phyloP scores from a whole-genome alignment of 1,139 yeast genomes.

The Candida sp. region DNA sequence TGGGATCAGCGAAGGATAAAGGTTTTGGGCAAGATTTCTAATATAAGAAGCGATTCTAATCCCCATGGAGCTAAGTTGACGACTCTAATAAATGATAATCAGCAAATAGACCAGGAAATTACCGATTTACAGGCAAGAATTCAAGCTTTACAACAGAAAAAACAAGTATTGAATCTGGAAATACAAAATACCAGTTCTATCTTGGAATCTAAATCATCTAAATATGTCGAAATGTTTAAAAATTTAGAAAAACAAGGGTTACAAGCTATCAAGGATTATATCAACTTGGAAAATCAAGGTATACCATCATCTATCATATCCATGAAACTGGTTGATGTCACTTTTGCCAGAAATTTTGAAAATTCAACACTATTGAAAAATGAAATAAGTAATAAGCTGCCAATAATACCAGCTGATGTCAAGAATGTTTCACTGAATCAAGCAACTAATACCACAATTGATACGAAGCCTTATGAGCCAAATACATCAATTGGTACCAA shows the following conservation, averaged over 20 bases:
- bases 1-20: conserved; percentile 44
- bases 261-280: conserved; percentile 18
- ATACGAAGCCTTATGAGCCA: not conserved
- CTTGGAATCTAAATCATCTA: conserved; percentile 48
- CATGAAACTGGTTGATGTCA: conserved; percentile 25
- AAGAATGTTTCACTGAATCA: not conserved
- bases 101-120: conserved; percentile 40
- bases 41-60: conserved; percentile 39
- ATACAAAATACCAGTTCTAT: conserved; percentile 51
- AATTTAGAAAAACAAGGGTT: conserved; percentile 39
- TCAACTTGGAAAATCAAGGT: not conserved
- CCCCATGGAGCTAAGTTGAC: conserved; percentile 45
- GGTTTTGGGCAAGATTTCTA: conserved; percentile 32
- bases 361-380: not conserved
- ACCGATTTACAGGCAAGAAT: conserved; percentile 36
- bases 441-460: not conserved
- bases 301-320: not conserved
- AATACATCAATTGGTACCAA: not conserved
- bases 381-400: not conserved
- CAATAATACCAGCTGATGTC: not conserved
- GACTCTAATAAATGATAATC: conserved; percentile 30
- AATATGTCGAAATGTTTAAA: conserved; percentile 38
- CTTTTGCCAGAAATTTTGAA: conserved; percentile 19
- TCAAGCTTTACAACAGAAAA: conserved; percentile 31
- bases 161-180: conserved; percentile 35